Evolutionary conservation across 768 basidiomycete genomes (phyloP).

Genomic region (Suillus sp.): DNA sequence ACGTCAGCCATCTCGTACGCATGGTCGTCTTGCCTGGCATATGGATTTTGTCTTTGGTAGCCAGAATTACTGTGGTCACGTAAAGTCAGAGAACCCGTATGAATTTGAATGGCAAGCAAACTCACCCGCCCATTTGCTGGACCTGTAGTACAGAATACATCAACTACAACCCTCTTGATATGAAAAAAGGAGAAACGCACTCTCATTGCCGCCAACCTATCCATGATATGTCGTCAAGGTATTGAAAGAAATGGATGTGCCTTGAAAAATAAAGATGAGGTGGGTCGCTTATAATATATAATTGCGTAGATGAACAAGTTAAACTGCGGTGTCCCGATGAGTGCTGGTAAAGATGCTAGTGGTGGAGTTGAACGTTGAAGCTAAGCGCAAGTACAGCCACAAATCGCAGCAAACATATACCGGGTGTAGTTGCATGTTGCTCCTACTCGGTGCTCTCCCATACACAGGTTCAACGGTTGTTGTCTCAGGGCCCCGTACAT

Average conservation of each 20-base stretch:
- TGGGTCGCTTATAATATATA: not conserved
- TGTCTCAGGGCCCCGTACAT: not conserved
- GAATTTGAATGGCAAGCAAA: slow-evolving; percentile 41
- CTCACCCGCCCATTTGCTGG: slow-evolving; percentile 61
- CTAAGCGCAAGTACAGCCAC: slow-evolving; percentile 4
- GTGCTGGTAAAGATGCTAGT: not conserved
- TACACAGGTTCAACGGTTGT: not conserved
- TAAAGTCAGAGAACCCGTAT: slow-evolving; percentile 15
- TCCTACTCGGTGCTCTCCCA: not conserved
- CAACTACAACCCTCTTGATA: slow-evolving; percentile 8
- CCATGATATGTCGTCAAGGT: slow-evolving; percentile 68
- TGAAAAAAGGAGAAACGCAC: slow-evolving; percentile 40
- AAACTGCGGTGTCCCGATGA: not conserved
- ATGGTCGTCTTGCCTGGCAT: slow-evolving; percentile 59
- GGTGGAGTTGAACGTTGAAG: not conserved
- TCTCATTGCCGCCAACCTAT: slow-evolving; percentile 87
- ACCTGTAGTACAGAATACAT: slow-evolving; percentile 44
- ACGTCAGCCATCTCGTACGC: slow-evolving; percentile 76
- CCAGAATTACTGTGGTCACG: slow-evolving; percentile 31
- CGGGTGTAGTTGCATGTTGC: not conserved
- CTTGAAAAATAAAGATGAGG: not conserved
- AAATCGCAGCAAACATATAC: slow-evolving; percentile 1
- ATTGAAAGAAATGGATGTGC: slow-evolving; percentile 24
- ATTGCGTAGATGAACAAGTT: no score
- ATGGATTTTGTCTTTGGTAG: slow-evolving; percentile 54